Percentiles rank a stretch among this genome's conserved stretches.
Evolutionary conservation across 306 rosid genomes (phyloP).

Genomic region (Medicago arabica): DNA sequence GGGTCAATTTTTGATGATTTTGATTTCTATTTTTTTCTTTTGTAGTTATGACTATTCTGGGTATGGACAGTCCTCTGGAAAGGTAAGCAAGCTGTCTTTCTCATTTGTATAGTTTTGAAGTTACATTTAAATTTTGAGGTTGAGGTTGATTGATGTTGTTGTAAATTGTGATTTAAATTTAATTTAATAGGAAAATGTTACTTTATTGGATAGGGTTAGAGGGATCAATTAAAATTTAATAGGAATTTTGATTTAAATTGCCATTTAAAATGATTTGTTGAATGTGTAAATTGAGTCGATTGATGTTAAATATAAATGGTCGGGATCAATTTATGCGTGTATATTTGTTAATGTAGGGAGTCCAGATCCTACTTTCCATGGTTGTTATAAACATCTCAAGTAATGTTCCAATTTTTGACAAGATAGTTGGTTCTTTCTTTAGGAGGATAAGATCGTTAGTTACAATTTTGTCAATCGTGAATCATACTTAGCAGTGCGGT

Average conservation of each 20-base stretch:
- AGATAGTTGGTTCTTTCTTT: neutral
- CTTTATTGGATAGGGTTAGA: neutral
- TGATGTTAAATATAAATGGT: neutral
- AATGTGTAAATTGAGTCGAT: neutral
- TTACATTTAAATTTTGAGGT: neutral
- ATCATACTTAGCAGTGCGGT: too few relatives aligned
- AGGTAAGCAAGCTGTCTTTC: conserved; percentile 54
- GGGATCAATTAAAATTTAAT: too few relatives aligned
- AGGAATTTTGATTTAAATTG: too few relatives aligned
- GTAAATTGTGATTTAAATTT: neutral
- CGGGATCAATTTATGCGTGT: neutral
- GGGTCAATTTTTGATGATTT: neutral
- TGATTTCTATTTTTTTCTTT: neutral
- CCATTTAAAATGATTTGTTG: neutral
- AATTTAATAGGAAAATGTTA: neutral
- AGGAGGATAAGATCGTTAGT: neutral
- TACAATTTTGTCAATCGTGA: too few relatives aligned
- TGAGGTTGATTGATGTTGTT: neutral
- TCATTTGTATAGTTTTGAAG: neutral
- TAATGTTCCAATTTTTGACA: neutral
- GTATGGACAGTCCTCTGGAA: conserved; percentile 86
- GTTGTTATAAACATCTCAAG: neutral
- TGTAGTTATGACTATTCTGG: conserved; percentile 93
- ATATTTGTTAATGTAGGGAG: neutral
- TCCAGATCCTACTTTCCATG: neutral